Evolutionary conservation across 495 filamentous ascomycete species (phyloP).

Genomic region (Xylaria castorea): DNA sequence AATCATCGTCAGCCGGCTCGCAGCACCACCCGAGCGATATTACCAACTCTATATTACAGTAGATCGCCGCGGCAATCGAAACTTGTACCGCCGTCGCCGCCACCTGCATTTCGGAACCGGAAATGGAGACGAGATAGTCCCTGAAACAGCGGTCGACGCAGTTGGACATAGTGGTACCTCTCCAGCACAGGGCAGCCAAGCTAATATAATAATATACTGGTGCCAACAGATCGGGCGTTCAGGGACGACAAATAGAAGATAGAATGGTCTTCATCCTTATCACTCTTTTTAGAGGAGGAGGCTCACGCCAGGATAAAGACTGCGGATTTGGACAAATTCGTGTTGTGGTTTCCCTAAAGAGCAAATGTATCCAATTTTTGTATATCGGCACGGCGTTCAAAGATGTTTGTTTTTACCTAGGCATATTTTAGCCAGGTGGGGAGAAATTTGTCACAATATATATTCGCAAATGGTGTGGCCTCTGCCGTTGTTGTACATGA

Average conservation of each 20-base stretch:
- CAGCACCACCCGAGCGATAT: neutral
- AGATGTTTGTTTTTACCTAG: neutral
- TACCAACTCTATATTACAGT: neutral
- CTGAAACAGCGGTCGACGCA: neutral
- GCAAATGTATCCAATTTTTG: neutral
- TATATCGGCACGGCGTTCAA: neutral
- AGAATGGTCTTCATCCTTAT: slow-evolving; percentile 5
- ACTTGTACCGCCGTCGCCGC: neutral
- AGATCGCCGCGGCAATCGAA: neutral
- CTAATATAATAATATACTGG: neutral
- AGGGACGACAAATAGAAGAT: neutral
- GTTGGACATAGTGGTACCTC: slow-evolving; percentile 33
- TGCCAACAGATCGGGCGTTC: neutral
- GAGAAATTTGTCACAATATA: neutral
- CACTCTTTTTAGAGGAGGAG: slow-evolving; percentile 32
- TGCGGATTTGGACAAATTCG: neutral
- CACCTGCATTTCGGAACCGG: slow-evolving; percentile 6
- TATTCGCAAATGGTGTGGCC: slow-evolving; percentile 15
- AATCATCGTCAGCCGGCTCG: neutral
- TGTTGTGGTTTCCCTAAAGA: neutral
- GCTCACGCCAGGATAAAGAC: slow-evolving; percentile 30
- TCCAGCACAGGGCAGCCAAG: slow-evolving; percentile 32
- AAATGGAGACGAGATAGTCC: neutral
- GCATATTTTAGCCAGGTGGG: neutral
- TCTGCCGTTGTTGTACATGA: neutral